A percentile compares a stretch with the other conserved stretches of the same genome.
phyloP scores from a whole-genome alignment of 495 filamentous ascomycete genomes.

The Aspergillus bertholletiae region DNA sequence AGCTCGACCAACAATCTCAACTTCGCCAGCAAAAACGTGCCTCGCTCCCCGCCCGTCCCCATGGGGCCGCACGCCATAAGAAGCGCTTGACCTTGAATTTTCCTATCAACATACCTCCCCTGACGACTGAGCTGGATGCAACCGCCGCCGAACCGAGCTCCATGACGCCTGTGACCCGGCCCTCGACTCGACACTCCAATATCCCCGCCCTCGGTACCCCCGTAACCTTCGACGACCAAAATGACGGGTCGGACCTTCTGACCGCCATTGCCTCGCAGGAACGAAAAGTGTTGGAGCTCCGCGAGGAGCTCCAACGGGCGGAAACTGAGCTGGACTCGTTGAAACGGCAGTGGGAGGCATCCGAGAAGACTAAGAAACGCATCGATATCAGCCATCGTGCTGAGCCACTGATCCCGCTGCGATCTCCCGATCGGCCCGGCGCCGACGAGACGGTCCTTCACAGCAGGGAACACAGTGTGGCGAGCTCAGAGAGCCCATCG shows the following conservation, averaged over 20 bases:
- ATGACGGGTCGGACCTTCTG: slow-evolving; percentile 73
- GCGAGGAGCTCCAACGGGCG: slow-evolving; percentile 79
- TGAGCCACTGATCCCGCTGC: slow-evolving; percentile 56
- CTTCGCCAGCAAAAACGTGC: slow-evolving; percentile 40
- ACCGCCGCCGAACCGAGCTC: slow-evolving; percentile 33
- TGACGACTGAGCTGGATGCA: slow-evolving; percentile 22
- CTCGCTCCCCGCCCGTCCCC: slow-evolving; percentile 49
- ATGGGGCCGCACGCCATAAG: slow-evolving; percentile 54
- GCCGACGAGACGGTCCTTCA: slow-evolving; percentile 20
- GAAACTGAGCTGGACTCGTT: slow-evolving; percentile 72
- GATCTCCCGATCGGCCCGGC: slow-evolving; percentile 28
- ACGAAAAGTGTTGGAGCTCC: slow-evolving; percentile 84
- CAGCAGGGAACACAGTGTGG: slow-evolving; percentile 27
- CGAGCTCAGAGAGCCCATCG: slow-evolving; percentile 28
- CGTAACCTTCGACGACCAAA: slow-evolving; percentile 32
- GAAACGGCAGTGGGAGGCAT: slow-evolving; percentile 77
- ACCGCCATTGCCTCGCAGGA: slow-evolving; percentile 90
- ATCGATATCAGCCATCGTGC: slow-evolving; percentile 55
- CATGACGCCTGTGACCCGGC: slow-evolving; percentile 36
- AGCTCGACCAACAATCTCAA: slow-evolving; percentile 3
- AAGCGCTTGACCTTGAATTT: slow-evolving; percentile 81
- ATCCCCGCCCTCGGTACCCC: slow-evolving; percentile 39
- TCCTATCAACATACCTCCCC: slow-evolving; percentile 51
- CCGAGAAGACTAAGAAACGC: slow-evolving; percentile 76
- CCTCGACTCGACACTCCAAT: slow-evolving; percentile 28